These are phyloP conservation scores for Hanseniaspora pseudoguilliermondii DNA, from an alignment of 805 yeast genomes.

Conservation along the genomic window DNA sequence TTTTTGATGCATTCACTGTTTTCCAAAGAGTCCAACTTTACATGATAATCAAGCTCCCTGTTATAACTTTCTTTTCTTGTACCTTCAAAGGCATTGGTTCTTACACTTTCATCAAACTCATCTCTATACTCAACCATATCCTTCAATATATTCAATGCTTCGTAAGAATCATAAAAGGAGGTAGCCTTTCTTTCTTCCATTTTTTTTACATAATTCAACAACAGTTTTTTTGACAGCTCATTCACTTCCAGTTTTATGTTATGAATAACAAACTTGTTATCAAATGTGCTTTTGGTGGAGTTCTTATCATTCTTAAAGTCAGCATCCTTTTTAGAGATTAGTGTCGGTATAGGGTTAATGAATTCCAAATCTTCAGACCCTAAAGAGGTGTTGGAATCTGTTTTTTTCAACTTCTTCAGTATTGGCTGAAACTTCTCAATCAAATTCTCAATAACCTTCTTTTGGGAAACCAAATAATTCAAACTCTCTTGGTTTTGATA, in stretches of 20 bases:
- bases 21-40: conserved; percentile 15
- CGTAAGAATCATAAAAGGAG: conserved; percentile 35
- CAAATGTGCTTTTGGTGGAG: conserved; percentile 28
- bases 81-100: conserved; percentile 17
- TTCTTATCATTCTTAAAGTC: neutral
- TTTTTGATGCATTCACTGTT: conserved; percentile 29
- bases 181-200: conserved; percentile 34
- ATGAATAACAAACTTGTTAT: conserved; percentile 47
- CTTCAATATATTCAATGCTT: conserved; percentile 39
- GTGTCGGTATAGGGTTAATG: conserved; percentile 7
- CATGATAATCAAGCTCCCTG: neutral
- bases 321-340: neutral
- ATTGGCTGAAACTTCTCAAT: conserved; percentile 4
- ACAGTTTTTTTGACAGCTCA: conserved; percentile 35
- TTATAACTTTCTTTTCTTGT: conserved; percentile 15
- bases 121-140: conserved; percentile 24
- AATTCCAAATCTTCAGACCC: conserved; percentile 12
- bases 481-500: neutral
- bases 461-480: neutral
- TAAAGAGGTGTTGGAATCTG: neutral
- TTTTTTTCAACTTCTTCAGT: neutral
- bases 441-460: neutral
- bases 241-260: conserved; percentile 45
- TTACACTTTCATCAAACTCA: neutral
- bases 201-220: conserved; percentile 36